Conservation (phyloP, 176 grass and related monocot genomes). For the Phragmites australis region DNA sequence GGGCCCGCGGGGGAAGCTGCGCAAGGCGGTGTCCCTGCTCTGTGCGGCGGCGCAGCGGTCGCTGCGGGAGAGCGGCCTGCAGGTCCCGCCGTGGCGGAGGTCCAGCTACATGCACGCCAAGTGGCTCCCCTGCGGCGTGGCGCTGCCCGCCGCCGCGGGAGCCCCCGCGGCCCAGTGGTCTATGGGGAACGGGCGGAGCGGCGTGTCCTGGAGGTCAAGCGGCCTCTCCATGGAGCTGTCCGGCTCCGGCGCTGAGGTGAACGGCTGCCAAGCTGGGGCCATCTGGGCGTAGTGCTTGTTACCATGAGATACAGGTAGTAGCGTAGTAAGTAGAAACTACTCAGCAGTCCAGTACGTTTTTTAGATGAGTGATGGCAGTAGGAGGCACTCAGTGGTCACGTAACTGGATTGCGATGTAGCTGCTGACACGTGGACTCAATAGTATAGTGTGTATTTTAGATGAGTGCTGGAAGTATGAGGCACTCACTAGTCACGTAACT, state of each 20-base stretch:
- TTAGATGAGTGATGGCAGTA: not conserved
- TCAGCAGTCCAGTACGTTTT: too few relatives aligned
- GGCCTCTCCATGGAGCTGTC: constrained; percentile 29
- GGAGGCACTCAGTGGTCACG: too few relatives aligned
- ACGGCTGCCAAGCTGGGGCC: not conserved
- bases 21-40: constrained; percentile 60
- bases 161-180: constrained; percentile 2
- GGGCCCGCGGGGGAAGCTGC: constrained; percentile 47
- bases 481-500: too few relatives aligned
- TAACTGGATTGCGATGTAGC: too few relatives aligned
- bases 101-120: constrained; percentile 71
- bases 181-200: not conserved
- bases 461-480: too few relatives aligned
- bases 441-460: too few relatives aligned
- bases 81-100: constrained; percentile 76
- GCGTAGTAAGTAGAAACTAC: not conserved
- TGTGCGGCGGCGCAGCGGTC: constrained; percentile 59
- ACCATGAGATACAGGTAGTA: too few relatives aligned
- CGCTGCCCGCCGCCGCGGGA: not conserved
- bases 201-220: not conserved
- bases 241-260: not conserved
- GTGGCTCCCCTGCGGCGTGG: constrained; percentile 45
- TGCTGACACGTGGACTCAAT: too few relatives aligned
- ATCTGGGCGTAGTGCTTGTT: not conserved
- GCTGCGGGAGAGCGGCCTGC: constrained; percentile 67